Percentiles rank a stretch among this genome's conserved stretches.
phyloP scores from a whole-genome alignment of 306 rosid species.

The Fagus crenata region DNA sequence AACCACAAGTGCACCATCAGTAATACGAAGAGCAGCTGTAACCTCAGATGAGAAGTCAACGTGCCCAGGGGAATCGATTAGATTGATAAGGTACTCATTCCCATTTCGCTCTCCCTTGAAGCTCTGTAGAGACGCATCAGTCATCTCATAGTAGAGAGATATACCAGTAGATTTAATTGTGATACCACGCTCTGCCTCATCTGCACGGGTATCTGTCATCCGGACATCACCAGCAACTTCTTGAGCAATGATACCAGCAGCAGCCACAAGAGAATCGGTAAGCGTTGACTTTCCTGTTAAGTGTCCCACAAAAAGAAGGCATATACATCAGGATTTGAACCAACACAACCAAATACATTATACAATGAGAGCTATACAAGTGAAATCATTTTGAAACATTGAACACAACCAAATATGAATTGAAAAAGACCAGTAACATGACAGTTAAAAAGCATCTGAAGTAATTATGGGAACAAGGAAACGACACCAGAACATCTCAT shows the following conservation, averaged over 20 bases:
- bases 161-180: constrained; percentile 92
- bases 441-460: background rate
- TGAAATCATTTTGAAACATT: background rate
- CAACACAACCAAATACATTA: background rate
- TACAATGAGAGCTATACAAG: background rate
- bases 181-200: constrained; percentile 98
- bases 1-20: constrained; percentile 91
- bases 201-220: constrained; percentile 90
- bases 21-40: constrained; percentile 91
- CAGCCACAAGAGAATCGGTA: constrained; percentile 92
- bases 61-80: constrained; percentile 90
- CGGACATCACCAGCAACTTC: constrained; percentile 95
- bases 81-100: constrained; percentile 90
- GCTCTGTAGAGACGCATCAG: constrained; percentile 47
- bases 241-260: constrained; percentile 93
- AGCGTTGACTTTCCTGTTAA: constrained; percentile 72
- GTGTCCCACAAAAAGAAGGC: too few species aligned
- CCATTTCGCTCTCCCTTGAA: constrained; percentile 72
- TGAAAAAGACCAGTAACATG: background rate
- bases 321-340: background rate
- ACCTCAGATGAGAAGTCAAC: constrained; percentile 93
- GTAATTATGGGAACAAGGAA: too few species aligned
- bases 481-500: too few species aligned
- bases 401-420: background rate
- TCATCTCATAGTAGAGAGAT: constrained; percentile 89